phyloP scores from a whole-genome alignment of 768 basidiomycete species.

The Podaxis mareebaensis region DNA sequence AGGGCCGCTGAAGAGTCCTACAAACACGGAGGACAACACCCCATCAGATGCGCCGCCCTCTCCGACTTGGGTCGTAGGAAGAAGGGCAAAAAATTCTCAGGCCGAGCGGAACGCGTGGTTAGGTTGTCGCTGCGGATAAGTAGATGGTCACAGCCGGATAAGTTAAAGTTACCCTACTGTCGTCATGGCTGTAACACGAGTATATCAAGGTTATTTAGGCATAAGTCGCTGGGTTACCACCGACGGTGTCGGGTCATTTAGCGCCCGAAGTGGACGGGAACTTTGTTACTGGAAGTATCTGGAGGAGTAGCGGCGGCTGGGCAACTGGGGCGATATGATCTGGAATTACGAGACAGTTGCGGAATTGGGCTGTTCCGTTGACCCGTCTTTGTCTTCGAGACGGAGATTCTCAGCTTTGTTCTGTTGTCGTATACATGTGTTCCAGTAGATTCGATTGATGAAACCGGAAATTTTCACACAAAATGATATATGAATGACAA shows the following conservation, averaged over 20 bases:
- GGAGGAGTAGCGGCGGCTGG: constrained; percentile 1
- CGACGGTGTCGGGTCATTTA: constrained; percentile 10
- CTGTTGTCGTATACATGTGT: neutral
- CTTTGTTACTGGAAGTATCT: neutral
- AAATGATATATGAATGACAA: neutral
- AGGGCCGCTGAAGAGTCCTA: neutral
- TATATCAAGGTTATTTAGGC: neutral
- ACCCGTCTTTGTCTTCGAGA: neutral
- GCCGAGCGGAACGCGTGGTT: constrained; percentile 5
- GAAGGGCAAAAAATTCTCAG: neutral
- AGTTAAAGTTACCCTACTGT: neutral
- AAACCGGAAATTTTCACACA: constrained; percentile 1
- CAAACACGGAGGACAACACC: neutral
- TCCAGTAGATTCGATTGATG: neutral
- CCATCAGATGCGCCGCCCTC: constrained; percentile 10
- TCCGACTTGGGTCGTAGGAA: neutral
- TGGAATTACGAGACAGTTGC: too few species aligned
- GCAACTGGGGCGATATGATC: neutral
- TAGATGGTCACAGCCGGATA: neutral
- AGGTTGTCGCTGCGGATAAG: neutral
- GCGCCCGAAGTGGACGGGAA: constrained; percentile 10
- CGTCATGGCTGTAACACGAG: neutral
- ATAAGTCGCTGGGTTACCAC: neutral
- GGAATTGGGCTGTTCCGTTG: constrained; percentile 9
- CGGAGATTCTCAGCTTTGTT: neutral